Percentiles rank a stretch among this genome's conserved stretches.
phyloP scores from a whole-genome alignment of 768 basidiomycete species.

The Russula emetica region DNA sequence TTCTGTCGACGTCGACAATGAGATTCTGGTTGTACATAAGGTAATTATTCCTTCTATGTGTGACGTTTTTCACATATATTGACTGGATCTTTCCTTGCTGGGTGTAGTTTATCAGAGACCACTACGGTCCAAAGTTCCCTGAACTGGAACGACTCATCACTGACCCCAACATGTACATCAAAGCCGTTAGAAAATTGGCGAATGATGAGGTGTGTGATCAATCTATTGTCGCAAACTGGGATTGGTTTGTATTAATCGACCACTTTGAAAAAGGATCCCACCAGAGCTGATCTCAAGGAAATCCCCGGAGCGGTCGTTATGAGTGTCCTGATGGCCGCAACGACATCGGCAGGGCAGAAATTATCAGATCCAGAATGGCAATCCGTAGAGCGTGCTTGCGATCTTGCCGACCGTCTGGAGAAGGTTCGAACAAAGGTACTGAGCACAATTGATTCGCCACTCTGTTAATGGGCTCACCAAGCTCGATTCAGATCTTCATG shows the following conservation, averaged over 20 bases:
- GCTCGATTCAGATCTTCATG: conserved; percentile 76
- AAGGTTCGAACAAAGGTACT: conserved; percentile 82
- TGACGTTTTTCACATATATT: conserved; percentile 23
- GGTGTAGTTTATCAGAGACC: conserved; percentile 90
- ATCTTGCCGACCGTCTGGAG: conserved; percentile 83
- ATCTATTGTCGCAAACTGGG: background rate
- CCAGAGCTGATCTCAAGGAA: conserved; percentile 76
- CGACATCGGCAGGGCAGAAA: conserved; percentile 76
- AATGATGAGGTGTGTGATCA: conserved; percentile 64
- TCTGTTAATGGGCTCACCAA: background rate
- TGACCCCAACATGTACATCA: conserved; percentile 89
- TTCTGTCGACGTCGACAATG: conserved; percentile 97
- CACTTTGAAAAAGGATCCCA: conserved; percentile 58
- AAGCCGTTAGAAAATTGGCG: conserved; percentile 80
- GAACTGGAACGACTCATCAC: conserved; percentile 94
- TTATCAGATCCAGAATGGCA: conserved; percentile 70
- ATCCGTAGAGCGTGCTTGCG: conserved; percentile 80
- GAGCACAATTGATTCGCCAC: background rate
- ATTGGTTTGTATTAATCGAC: background rate
- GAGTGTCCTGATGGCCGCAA: conserved; percentile 94
- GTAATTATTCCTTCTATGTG: conserved; percentile 38
- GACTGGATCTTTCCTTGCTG: conserved; percentile 23
- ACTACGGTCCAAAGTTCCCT: conserved; percentile 92
- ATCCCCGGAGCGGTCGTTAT: conserved; percentile 88
- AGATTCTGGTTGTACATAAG: conserved; percentile 96